Evolutionary conservation across 306 rosid genomes (phyloP), one percentile per base, ranked within the genome.

Genomic region (Cucurbita ficifolia): DNA sequence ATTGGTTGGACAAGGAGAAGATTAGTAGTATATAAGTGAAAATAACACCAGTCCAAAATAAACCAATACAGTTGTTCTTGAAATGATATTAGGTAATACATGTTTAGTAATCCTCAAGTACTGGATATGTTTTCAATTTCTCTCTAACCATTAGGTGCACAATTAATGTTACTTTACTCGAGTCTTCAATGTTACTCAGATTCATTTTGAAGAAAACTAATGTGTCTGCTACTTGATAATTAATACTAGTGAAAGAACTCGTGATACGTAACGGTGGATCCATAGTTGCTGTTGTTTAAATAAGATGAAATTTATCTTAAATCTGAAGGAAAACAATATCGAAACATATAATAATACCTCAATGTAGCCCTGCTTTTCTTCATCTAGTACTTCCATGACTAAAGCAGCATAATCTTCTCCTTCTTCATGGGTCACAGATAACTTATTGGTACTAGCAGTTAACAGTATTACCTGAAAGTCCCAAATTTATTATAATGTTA

Each of bases 381-480:
- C 82, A 85, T 92, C 96, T 8, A 88, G 83, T 29, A 75, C 67
- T 80, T 92, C 85, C 90, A 92, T 86, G 74, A 89, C 83, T 73
- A 83, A 79, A 52, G 88, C 79, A 53, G 98, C 90, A 83, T 75
- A 88, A 69, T 83, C 77, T 63, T 85, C 89, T 82, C 91, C 90
- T 84, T 92, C 97, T 80, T 89, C 96, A 43, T 76, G 92, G 57
- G 86, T 84, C 83, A 89, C 79, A 51, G 80, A 80, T 54, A 92
- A 43, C 86, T 89, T 88, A 81, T 92, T 92, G 75, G 88, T 84
- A 4, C 79, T 79, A 52, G 96, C 91, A 58, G 88, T 82, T 81
- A 88, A 75, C 42, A 85, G 38, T 58, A 92, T 80, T 42, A 80
- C 83, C 98, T 92, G 87, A 38, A 59, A 58, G 24, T 45, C 39